Evolutionary conservation across 768 basidiomycete species (phyloP).

Genomic region (Amanita muscaria): DNA sequence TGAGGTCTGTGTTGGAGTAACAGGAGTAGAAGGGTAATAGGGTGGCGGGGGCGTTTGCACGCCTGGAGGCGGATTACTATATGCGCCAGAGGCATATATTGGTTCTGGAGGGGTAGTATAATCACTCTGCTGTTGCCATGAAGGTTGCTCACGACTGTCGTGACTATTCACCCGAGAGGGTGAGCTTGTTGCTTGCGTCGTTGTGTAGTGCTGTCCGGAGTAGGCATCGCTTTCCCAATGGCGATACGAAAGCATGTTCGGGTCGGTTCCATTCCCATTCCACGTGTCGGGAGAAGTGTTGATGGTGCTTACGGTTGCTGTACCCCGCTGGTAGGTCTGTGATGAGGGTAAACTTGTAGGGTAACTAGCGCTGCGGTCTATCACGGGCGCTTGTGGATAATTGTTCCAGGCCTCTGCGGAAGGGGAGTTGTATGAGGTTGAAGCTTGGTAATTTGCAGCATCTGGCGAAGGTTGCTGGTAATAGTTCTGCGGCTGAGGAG

Average conservation of each 20-base stretch:
- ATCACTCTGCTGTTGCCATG: constrained; percentile 21
- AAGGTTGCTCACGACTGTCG: constrained; percentile 31
- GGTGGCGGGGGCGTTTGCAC: constrained; percentile 1
- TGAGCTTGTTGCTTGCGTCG: constrained; percentile 31
- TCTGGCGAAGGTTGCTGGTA: constrained; percentile 26
- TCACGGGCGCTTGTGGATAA: constrained; percentile 33
- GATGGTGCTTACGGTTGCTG: constrained; percentile 12
- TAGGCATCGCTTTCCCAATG: constrained; percentile 36
- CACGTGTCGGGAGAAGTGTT: constrained; percentile 20
- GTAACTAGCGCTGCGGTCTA: constrained; percentile 39
- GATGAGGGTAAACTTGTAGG: constrained; percentile 46
- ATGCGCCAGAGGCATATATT: constrained; percentile 19
- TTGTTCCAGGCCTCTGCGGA: constrained; percentile 44
- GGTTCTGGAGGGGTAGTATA: constrained; percentile 9
- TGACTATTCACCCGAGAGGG: constrained; percentile 27
- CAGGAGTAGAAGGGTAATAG: constrained; percentile 19
- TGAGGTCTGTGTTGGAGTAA: constrained; percentile 25
- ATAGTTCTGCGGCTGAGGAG: constrained; percentile 12
- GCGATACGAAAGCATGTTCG: constrained; percentile 36
- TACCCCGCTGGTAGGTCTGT: constrained; percentile 38
- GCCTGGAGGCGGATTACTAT: constrained; percentile 6
- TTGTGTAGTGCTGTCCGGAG: constrained; percentile 25
- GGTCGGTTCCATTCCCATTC: constrained; percentile 19
- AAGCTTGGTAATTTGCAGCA: constrained; percentile 30
- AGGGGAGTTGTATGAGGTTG: constrained; percentile 32